These are phyloP conservation scores for Coniochaeta prunicola DNA, from an alignment of 2,329 filamentous ascomycete species.

Conservation along the genomic window DNA sequence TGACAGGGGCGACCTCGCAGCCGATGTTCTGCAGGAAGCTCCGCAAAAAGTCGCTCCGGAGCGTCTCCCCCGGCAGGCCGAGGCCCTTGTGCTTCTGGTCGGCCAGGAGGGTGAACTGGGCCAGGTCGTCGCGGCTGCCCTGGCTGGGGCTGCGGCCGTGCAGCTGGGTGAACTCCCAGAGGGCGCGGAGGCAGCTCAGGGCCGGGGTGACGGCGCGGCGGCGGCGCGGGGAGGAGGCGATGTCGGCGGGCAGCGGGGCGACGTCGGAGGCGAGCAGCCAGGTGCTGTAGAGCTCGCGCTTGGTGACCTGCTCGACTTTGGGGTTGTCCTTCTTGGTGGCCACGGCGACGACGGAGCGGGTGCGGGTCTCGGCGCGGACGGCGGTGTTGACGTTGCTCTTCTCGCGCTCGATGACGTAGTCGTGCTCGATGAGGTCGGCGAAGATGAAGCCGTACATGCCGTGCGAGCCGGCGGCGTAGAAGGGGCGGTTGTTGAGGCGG, in stretches of 20 bases:
- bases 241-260: constrained; percentile 64
- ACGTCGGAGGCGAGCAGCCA: constrained; percentile 76
- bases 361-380: constrained; percentile 62
- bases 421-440: constrained; percentile 82
- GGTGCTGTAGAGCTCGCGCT: constrained; percentile 84
- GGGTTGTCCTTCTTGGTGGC: constrained; percentile 62
- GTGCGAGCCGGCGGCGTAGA: constrained; percentile 83
- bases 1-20: constrained; percentile 77
- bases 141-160: constrained; percentile 46
- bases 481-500: constrained; percentile 68
- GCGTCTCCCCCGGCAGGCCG: constrained; percentile 58
- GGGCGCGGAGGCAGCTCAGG: constrained; percentile 76
- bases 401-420: constrained; percentile 81
- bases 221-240: constrained; percentile 60
- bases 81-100: constrained; percentile 72
- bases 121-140: constrained; percentile 57
- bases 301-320: constrained; percentile 83
- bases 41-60: constrained; percentile 66
- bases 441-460: constrained; percentile 95
- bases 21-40: constrained; percentile 82
- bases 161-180: constrained; percentile 76
- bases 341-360: constrained; percentile 66
- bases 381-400: constrained; percentile 65
- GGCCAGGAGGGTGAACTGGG: constrained; percentile 69
- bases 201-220: constrained; percentile 73